Conservation (phyloP, 805 yeast genomes). For the Tetrapisispora fleetii region DNA sequence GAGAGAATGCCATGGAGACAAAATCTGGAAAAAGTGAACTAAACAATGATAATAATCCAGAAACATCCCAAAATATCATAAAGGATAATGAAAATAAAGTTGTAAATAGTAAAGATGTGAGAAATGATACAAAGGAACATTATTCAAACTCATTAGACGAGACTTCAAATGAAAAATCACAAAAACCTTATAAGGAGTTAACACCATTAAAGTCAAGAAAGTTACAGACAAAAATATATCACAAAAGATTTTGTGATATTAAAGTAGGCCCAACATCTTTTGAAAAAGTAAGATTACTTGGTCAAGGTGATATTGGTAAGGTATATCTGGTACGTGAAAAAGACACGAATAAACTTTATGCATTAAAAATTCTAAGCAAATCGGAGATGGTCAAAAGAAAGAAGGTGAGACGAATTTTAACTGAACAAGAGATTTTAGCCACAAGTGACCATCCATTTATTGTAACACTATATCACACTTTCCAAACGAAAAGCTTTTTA, state of each 20-base stretch:
- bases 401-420: slow-evolving; percentile 86
- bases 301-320: slow-evolving; percentile 97
- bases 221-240: slow-evolving; percentile 38
- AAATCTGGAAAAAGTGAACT: no score
- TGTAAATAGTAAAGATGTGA: not conserved
- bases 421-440: slow-evolving; percentile 93
- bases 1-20: not conserved
- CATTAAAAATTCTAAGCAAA: slow-evolving; percentile 85
- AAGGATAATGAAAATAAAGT: not conserved
- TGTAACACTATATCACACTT: slow-evolving; percentile 90
- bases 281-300: slow-evolving; percentile 77
- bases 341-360: slow-evolving; percentile 61
- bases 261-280: slow-evolving; percentile 82
- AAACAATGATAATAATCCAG: not conserved
- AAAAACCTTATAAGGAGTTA: not conserved
- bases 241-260: slow-evolving; percentile 62
- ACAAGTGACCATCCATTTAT: slow-evolving; percentile 95
- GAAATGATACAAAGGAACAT: not conserved
- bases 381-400: slow-evolving; percentile 92
- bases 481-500: slow-evolving; percentile 83
- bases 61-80: not conserved
- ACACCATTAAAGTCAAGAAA: slow-evolving; percentile 25
- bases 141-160: not conserved
- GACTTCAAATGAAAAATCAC: not conserved
- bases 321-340: slow-evolving; percentile 87